Evolutionary conservation across 2,329 filamentous ascomycete genomes (phyloP).

Genomic region (Ceratocystis albifundus): DNA sequence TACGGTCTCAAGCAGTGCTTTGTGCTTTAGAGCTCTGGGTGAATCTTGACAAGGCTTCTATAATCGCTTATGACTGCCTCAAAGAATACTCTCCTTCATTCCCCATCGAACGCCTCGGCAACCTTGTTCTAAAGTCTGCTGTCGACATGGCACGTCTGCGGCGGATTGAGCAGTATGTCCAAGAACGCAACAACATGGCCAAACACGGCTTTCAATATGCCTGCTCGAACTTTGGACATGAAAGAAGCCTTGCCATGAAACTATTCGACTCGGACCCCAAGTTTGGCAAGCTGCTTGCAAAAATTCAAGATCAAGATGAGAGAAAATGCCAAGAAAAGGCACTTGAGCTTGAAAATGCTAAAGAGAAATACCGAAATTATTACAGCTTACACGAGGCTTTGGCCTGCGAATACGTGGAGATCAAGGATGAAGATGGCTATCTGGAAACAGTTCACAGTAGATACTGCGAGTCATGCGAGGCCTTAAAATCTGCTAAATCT

Average conservation of each 20-base stretch:
- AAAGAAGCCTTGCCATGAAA: background rate
- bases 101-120: conserved; percentile 31
- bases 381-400: background rate
- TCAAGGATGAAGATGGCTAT: background rate
- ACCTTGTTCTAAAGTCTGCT: conserved; percentile 36
- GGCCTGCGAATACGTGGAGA: background rate
- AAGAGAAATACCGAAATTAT: background rate
- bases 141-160: conserved; percentile 37
- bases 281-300: background rate
- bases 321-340: background rate
- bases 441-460: background rate
- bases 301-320: background rate
- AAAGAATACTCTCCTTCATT: conserved; percentile 39
- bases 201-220: background rate
- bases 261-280: background rate
- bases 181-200: background rate
- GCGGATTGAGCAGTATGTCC: conserved; percentile 37
- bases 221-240: background rate
- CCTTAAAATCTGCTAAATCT: conserved; percentile 27
- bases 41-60: conserved; percentile 41
- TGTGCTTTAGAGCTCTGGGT: conserved; percentile 48
- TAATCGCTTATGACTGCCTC: conserved; percentile 31
- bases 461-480: background rate
- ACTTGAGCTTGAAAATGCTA: background rate
- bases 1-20: conserved; percentile 44